Evolutionary conservation across 805 yeast genomes (phyloP).

Genomic region (Candida yuanshanica): DNA sequence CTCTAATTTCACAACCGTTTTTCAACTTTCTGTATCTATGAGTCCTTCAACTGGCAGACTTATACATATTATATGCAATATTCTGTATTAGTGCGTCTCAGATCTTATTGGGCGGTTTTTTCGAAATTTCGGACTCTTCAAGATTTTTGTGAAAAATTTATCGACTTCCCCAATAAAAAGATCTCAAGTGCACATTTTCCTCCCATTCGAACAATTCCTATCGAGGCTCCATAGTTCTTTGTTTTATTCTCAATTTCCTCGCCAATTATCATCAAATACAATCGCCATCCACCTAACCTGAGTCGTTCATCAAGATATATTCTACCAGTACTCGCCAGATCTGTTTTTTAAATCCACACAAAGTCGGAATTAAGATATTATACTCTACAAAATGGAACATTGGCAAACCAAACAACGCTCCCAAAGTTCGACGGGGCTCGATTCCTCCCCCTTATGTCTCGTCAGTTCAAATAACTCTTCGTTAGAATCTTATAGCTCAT

Average conservation of each 20-base stretch:
- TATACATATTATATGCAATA: background rate
- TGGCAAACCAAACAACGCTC: background rate
- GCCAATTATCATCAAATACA: no score
- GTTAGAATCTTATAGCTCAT: constrained; percentile 18
- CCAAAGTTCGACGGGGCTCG: background rate
- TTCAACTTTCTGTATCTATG: background rate
- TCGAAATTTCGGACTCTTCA: background rate
- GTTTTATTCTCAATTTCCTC: no score
- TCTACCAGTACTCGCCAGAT: no score
- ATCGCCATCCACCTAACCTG: no score
- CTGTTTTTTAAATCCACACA: no score
- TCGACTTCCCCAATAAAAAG: background rate
- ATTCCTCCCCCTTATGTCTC: constrained; percentile 5
- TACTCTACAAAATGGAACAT: no score
- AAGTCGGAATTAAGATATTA: no score
- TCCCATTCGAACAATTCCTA: no score
- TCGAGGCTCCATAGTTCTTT: no score
- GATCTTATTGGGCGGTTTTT: background rate
- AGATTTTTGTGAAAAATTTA: background rate
- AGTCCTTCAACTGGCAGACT: background rate
- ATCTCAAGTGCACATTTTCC: no score
- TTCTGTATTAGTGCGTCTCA: background rate
- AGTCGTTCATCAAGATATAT: no score
- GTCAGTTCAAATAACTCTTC: constrained; percentile 21
- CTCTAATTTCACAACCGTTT: background rate